phyloP scores from a whole-genome alignment of 305 asterid species.

The Solanum hybrid region DNA sequence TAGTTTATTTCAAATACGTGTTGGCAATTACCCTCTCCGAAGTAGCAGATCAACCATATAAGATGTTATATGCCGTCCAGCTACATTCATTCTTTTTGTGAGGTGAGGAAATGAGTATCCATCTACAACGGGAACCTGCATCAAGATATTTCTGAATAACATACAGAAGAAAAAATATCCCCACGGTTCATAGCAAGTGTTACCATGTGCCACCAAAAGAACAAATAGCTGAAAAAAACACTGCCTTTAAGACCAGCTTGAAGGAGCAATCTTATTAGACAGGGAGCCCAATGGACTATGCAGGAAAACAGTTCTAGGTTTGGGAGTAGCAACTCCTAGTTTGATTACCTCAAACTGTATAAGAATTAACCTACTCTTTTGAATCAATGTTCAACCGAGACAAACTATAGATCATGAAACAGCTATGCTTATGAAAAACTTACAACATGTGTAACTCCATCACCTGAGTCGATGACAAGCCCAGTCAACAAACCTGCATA shows the following conservation, averaged over 20 bases:
- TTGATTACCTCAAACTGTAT: neutral
- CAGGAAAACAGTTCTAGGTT: neutral
- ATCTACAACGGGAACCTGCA: conserved; percentile 94
- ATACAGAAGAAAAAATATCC: conserved; percentile 4
- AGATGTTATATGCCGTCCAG: conserved; percentile 90
- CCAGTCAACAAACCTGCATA: conserved; percentile 87
- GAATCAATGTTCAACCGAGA: neutral
- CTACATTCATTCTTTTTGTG: conserved; percentile 92
- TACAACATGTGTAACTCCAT: conserved; percentile 99
- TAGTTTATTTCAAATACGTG: conserved; percentile 3
- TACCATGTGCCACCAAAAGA: neutral
- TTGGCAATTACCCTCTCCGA: conserved; percentile 68
- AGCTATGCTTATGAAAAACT: conserved; percentile 4
- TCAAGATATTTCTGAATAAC: conserved; percentile 5
- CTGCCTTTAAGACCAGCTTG: neutral
- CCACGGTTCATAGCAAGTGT: neutral
- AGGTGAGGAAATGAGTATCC: conserved; percentile 99
- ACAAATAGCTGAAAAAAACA: neutral
- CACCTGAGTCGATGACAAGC: conserved; percentile 92
- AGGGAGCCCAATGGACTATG: neutral
- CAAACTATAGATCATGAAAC: neutral
- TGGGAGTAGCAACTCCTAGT: neutral
- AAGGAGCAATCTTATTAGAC: neutral
- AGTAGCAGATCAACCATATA: conserved; percentile 91
- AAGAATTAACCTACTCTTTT: neutral